phyloP scores from a whole-genome alignment of 2,329 filamentous ascomycete species.

The Aspergillus persii region DNA sequence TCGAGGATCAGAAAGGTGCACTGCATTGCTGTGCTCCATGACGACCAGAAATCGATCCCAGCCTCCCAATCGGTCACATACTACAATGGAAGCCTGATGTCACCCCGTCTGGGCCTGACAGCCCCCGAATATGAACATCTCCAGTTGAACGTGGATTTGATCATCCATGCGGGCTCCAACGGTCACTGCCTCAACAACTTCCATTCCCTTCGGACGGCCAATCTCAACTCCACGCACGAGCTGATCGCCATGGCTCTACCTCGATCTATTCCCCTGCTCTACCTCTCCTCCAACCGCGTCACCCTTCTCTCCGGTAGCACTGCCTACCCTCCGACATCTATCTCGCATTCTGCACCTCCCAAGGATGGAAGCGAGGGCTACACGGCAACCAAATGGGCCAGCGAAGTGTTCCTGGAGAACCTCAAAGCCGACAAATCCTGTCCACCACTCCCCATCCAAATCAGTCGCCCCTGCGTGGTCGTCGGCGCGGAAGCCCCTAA shows the following conservation, averaged over 20 bases:
- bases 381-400: conserved; percentile 5
- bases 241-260: not conserved
- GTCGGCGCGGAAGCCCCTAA: not conserved
- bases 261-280: not conserved
- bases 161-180: not conserved
- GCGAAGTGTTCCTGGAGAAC: not conserved
- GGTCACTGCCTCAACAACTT: not conserved
- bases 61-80: too few species aligned
- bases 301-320: not conserved
- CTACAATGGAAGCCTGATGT: not conserved
- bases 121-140: not conserved
- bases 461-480: not conserved
- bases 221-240: not conserved
- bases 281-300: not conserved
- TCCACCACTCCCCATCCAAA: not conserved
- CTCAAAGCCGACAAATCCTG: not conserved
- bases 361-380: conserved; percentile 1
- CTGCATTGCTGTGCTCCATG: too few species aligned
- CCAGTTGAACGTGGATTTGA: not conserved
- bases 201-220: not conserved
- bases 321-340: not conserved
- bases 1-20: too few species aligned
- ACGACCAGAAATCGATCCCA: too few species aligned
- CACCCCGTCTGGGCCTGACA: not conserved
- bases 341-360: not conserved